Conservation (phyloP, 352 stramenopile genomes). For the Globisporangium recalcitrans region DNA sequence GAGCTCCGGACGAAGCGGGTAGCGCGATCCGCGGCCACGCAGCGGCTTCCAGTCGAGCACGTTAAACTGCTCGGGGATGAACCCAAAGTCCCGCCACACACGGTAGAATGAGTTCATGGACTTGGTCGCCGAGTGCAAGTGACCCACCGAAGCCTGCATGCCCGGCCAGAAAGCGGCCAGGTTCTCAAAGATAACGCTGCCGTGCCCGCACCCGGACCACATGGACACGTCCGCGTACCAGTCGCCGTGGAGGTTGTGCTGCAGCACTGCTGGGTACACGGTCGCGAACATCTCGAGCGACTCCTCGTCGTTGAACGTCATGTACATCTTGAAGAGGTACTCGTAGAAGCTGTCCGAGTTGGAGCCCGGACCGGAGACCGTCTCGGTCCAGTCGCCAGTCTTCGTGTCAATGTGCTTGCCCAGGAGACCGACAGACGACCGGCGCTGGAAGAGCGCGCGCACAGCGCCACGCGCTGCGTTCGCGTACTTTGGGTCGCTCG, state of each 20-base stretch:
- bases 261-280: constrained; percentile 62
- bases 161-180: constrained; percentile 96
- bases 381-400: constrained; percentile 83
- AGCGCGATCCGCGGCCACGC: constrained; percentile 51
- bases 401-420: constrained; percentile 96
- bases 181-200: constrained; percentile 74
- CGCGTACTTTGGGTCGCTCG: constrained; percentile 61
- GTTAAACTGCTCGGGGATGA: constrained; percentile 96
- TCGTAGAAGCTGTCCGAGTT: constrained; percentile 99
- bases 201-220: constrained; percentile 55
- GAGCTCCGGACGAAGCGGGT: constrained; percentile 96
- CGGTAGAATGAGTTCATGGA: constrained; percentile 94
- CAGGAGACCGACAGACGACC: constrained; percentile 83
- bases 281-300: constrained; percentile 89
- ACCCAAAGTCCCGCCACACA: constrained; percentile 93
- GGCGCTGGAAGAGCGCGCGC: constrained; percentile 68
- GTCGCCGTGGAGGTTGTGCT: constrained; percentile 74
- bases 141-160: constrained; percentile 93
- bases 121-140: constrained; percentile 72
- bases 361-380: constrained; percentile 73
- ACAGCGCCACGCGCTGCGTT: constrained; percentile 57
- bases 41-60: constrained; percentile 75
- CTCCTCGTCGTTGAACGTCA: constrained; percentile 91
- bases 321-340: constrained; percentile 96
- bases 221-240: constrained; percentile 86